A percentile compares a stretch with the other conserved stretches of the same genome.
phyloP scores from a whole-genome alignment of 148 eudicot genomes.

The Dysphania ambrosioides region DNA sequence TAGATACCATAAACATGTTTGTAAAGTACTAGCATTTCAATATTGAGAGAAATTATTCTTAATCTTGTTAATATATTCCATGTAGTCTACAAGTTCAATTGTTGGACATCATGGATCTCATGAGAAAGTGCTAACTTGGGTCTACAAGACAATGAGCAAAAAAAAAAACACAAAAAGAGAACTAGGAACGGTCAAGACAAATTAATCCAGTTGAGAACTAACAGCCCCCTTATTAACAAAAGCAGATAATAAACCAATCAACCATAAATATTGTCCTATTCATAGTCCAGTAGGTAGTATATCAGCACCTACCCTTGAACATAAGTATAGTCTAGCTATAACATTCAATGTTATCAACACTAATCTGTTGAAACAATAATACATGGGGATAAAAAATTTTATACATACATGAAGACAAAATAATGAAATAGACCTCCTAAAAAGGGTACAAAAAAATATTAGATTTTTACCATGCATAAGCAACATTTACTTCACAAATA shows the following conservation, averaged over 20 bases:
- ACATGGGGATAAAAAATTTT: background rate
- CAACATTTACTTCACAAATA: background rate
- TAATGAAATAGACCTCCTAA: background rate
- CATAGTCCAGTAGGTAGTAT: background rate
- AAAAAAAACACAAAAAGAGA: background rate
- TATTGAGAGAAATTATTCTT: background rate
- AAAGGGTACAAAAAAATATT: background rate
- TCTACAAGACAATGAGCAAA: constrained; percentile 3
- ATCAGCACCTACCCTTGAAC: background rate
- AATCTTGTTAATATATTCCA: background rate
- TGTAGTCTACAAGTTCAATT: background rate
- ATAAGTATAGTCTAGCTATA: constrained; percentile 2
- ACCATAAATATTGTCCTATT: background rate
- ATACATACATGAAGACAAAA: background rate
- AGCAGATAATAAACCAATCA: too few relatives aligned
- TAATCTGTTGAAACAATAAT: background rate
- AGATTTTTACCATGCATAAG: background rate
- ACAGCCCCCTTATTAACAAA: too few relatives aligned
- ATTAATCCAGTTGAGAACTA: background rate
- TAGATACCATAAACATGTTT: background rate
- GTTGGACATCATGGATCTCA: background rate
- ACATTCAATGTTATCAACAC: background rate
- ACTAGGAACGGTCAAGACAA: background rate
- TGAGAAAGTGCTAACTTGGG: too few relatives aligned
- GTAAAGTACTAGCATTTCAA: background rate